phyloP scores from a whole-genome alignment of 2,329 filamentous ascomycete genomes.

The Trichoderma guizhouense region DNA sequence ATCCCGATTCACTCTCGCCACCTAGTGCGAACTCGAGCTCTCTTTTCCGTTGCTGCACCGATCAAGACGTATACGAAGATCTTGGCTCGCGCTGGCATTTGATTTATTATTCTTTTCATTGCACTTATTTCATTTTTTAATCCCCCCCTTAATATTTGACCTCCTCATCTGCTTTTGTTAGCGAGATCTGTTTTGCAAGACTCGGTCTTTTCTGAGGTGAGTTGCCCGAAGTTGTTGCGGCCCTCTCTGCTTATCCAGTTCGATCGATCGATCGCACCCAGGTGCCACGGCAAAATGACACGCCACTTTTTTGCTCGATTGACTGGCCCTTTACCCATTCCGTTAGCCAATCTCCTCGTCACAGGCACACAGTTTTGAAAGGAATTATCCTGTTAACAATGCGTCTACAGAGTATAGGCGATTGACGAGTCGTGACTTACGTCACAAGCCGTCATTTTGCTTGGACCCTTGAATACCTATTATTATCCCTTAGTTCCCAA shows the following conservation, averaged over 20 bases:
- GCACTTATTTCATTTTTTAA: too few relatives aligned
- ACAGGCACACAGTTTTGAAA: neutral
- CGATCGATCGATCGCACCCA: slow-evolving; percentile 35
- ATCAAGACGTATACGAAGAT: neutral
- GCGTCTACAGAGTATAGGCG: slow-evolving; percentile 5
- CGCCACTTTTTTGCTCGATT: neutral
- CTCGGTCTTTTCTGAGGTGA: slow-evolving; percentile 1
- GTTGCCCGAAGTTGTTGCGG: slow-evolving; percentile 12
- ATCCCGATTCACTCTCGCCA: neutral
- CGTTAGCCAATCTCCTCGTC: neutral
- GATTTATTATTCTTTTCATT: neutral
- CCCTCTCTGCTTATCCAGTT: slow-evolving; percentile 24
- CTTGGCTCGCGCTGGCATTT: neutral
- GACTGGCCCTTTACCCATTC: slow-evolving; percentile 27
- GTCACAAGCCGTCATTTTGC: slow-evolving; percentile 11
- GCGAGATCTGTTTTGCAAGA: neutral
- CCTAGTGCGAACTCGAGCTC: neutral
- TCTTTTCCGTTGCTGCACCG: neutral
- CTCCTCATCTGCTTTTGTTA: neutral
- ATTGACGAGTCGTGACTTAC: slow-evolving; percentile 15
- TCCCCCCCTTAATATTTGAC: neutral
- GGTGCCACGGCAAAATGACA: slow-evolving; percentile 28
- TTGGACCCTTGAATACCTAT: slow-evolving; percentile 3
- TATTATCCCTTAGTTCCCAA: neutral
- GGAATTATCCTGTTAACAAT: neutral